These are phyloP conservation scores for Boletus bicolor DNA, from an alignment of 768 basidiomycete species.

Conservation along the genomic window DNA sequence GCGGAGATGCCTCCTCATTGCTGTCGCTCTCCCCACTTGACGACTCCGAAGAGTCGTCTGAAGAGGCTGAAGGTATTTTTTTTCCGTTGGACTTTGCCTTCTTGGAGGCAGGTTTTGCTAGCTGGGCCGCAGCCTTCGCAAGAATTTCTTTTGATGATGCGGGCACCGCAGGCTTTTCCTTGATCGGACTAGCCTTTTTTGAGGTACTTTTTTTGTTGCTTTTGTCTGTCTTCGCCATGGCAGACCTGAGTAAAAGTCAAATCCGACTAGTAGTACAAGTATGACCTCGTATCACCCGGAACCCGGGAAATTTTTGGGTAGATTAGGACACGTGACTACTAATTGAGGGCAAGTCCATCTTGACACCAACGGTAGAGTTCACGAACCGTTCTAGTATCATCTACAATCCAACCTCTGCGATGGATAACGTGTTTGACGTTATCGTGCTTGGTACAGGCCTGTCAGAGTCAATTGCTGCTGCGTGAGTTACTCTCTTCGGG, in stretches of 20 bases:
- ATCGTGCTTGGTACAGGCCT: slow-evolving; percentile 77
- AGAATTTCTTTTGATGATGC: slow-evolving; percentile 42
- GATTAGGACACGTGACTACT: slow-evolving; percentile 21
- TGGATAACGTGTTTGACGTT: slow-evolving; percentile 56
- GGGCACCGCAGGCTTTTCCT: slow-evolving; percentile 23
- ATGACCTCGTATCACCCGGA: neutral
- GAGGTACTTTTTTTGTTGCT: slow-evolving; percentile 33
- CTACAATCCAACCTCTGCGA: slow-evolving; percentile 3
- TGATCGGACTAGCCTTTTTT: slow-evolving; percentile 31
- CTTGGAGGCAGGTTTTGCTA: slow-evolving; percentile 16
- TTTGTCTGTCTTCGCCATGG: slow-evolving; percentile 42
- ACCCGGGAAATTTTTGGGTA: slow-evolving; percentile 15
- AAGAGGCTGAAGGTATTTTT: neutral
- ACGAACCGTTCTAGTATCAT: no score
- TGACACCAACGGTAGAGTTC: no score
- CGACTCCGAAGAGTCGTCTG: slow-evolving; percentile 15
- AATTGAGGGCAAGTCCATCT: slow-evolving; percentile 20
- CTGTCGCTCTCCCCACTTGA: slow-evolving; percentile 9
- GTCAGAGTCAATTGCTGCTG: slow-evolving; percentile 80
- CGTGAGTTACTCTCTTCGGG: slow-evolving; percentile 51
- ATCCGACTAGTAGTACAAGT: neutral
- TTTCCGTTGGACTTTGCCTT: slow-evolving; percentile 1
- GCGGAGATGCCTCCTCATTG: neutral
- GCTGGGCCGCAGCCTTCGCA: slow-evolving; percentile 36
- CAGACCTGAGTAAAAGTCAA: slow-evolving; percentile 1